Base-by-base conservation (phyloP, 345 rosid genomes). In the Gossypioides kirkii region DNA sequence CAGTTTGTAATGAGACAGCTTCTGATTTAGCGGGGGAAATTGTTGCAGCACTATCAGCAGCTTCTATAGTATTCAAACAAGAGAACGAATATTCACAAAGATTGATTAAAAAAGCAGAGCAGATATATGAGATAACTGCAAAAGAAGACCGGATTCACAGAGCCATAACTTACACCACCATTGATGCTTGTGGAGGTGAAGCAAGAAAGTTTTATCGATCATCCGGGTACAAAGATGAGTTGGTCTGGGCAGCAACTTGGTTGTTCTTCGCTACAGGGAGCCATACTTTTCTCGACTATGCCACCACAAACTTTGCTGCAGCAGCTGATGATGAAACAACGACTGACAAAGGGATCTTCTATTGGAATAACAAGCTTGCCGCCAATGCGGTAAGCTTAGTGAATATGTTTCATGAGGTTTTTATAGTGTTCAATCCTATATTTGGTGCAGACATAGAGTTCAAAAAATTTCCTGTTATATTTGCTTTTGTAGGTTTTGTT, bases 211-310 rank as follows among this genome's bases (percentile, higher is more conserved):
- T 77, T 43, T 87, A 89, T 49, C 68, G 79, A 63, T 87, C 94
- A 16, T 73, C 91, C 7, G 80, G 88, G 22, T 87, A 77, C 76
- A 73, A 17, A 62, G 87, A 86, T 74, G 91, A 89, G 62, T 70
- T 87, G 58, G 79, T 84, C 8, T 87, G 90, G 91, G 94, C 82
- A 74, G 90, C 80, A 71, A 86, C 87, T 59, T 87, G 94, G 90
- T 59, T 84, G 72, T 87, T 81, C 69, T 82, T 86, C 26, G 91
- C 87, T 36, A 87, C 91, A 1, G 89, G 90, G 22, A 81, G 87
- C 73, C 25, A 63, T 62, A 75, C 84, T 67, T 86, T 83, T 76
- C 88, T 89, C 25, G 70, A 73, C 28, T 84, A 83, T 73, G 86
- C 84, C 43, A 75, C 85, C 1, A 45, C 18, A 5, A 73, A 70